Evolutionary conservation across 306 rosid genomes (phyloP), one percentile per base, ranked within the genome.

Genomic region (Betula pendula): DNA sequence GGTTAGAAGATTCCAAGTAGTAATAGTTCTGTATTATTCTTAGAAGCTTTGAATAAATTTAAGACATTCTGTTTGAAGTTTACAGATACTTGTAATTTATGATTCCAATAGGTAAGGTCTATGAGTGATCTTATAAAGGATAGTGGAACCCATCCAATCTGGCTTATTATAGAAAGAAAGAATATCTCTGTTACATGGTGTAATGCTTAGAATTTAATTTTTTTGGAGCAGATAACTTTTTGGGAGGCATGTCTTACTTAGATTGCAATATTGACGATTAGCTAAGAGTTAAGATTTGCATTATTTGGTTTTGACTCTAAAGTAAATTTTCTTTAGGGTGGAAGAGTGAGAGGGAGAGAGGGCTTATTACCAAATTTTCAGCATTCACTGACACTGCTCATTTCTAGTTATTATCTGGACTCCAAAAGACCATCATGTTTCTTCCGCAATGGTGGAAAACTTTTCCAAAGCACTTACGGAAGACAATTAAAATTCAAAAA

Each of bases 401-500:
- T 67, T 47, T 71, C 40, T 70, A 79, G 83, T 68, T 48, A 74
- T 53, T 48, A 17, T 72, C 27, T 20, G 75, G 60, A 55, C 42
- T 51, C 50, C 14, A 76, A 77, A 60, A 75, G 68, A 11, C 70
- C 82, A 60, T 48, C 74, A 31, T 49, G 50, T 68, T 24, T 70
- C 27, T 51, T 43, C 43, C 44, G 7, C 67, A 31, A 75, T 66
- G 72, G 58, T 29, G 74, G 45, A 55, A 66, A 48, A 13, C 73
- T 48, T 65, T 84, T 72, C 31, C 70, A 33, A 69, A 20, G 62
- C 69, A 81, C 75, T 70, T 66, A 22, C 55, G 81, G 79, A 45
- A 77, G 77, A 79, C 52, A 73, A 20, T 58, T 77, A 14, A 69
- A 80, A 31, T 27, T 62, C 69, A 72, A 38, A 81, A 77, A 74